Evolutionary conservation across 2,329 filamentous ascomycete genomes (phyloP).

Genomic region (Arachnomyces sp.): DNA sequence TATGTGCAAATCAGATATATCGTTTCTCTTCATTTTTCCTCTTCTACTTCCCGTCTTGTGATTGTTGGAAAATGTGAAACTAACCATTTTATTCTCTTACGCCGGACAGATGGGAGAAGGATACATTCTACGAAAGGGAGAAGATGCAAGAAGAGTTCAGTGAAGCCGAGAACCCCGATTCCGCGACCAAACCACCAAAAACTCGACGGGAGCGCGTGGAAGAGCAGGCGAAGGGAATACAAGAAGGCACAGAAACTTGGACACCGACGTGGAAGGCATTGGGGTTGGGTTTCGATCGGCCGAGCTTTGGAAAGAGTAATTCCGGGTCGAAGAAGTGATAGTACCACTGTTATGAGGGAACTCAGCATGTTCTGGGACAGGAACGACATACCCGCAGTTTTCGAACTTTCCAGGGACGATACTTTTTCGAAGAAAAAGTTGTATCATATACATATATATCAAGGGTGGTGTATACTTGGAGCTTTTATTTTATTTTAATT

Average conservation of each 20-base stretch:
- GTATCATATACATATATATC: too few species aligned
- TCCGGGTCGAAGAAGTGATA: slow-evolving; percentile 11
- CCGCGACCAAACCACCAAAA: slow-evolving; percentile 33
- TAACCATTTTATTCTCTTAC: slow-evolving; percentile 11
- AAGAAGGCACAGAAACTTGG: slow-evolving; percentile 58
- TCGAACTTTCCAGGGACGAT: slow-evolving; percentile 4
- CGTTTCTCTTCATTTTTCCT: slow-evolving; percentile 8
- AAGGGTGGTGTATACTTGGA: too few species aligned
- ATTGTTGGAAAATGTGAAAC: slow-evolving; percentile 3
- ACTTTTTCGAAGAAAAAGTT: too few species aligned
- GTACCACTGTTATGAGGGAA: slow-evolving; percentile 2
- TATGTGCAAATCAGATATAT: too few species aligned
- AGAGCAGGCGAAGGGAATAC: slow-evolving; percentile 55
- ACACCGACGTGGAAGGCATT: slow-evolving; percentile 41
- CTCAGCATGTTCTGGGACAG: too few species aligned
- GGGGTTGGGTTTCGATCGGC: slow-evolving; percentile 30
- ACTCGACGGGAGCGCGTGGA: slow-evolving; percentile 42
- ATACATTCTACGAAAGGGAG: slow-evolving; percentile 49
- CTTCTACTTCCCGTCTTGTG: slow-evolving; percentile 2
- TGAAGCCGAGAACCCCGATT: slow-evolving; percentile 27
- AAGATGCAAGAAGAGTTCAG: slow-evolving; percentile 39
- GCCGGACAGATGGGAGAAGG: slow-evolving; percentile 51
- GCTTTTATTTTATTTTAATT: too few species aligned
- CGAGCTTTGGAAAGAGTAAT: slow-evolving; percentile 13
- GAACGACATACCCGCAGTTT: too few species aligned